Evolutionary conservation across 2,329 filamentous ascomycete species (phyloP).

Genomic region (Penicillium brasilianum): DNA sequence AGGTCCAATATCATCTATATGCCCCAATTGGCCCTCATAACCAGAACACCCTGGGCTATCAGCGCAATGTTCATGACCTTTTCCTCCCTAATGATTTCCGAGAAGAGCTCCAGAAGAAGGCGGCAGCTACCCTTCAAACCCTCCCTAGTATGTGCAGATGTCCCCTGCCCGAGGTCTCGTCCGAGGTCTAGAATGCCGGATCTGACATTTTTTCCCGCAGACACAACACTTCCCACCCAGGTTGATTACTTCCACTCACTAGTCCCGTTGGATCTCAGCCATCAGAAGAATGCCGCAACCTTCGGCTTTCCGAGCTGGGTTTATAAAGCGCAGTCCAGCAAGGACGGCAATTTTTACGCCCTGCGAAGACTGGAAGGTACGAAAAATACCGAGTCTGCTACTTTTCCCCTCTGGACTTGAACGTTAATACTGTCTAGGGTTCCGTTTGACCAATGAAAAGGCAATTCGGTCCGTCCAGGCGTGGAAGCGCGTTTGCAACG

Average conservation of each 20-base stretch:
- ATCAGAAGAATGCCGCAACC: slow-evolving; percentile 75
- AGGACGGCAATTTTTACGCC: slow-evolving; percentile 87
- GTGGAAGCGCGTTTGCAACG: slow-evolving; percentile 85
- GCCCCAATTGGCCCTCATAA: slow-evolving; percentile 82
- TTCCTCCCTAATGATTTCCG: slow-evolving; percentile 87
- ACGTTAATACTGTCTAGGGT: slow-evolving; percentile 59
- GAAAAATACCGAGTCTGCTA: slow-evolving; percentile 7
- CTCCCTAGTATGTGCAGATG: slow-evolving; percentile 67
- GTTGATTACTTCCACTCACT: slow-evolving; percentile 92
- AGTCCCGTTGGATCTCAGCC: slow-evolving; percentile 81
- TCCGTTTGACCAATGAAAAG: slow-evolving; percentile 84
- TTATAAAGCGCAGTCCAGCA: slow-evolving; percentile 89
- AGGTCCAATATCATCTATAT: slow-evolving; percentile 92
- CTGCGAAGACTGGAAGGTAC: slow-evolving; percentile 81
- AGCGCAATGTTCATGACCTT: slow-evolving; percentile 85
- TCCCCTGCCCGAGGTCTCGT: neutral
- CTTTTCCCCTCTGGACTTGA: neutral
- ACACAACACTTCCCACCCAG: slow-evolving; percentile 71
- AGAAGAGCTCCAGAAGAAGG: slow-evolving; percentile 87
- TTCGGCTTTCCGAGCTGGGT: slow-evolving; percentile 94
- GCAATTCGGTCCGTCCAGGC: slow-evolving; percentile 84
- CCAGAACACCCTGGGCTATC: slow-evolving; percentile 81
- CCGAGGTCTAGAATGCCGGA: neutral
- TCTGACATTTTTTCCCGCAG: slow-evolving; percentile 35
- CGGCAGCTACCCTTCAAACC: slow-evolving; percentile 82